These are phyloP conservation scores for Leccinum sublutescens DNA, from an alignment of 768 basidiomycete species.

Conservation along the genomic window DNA sequence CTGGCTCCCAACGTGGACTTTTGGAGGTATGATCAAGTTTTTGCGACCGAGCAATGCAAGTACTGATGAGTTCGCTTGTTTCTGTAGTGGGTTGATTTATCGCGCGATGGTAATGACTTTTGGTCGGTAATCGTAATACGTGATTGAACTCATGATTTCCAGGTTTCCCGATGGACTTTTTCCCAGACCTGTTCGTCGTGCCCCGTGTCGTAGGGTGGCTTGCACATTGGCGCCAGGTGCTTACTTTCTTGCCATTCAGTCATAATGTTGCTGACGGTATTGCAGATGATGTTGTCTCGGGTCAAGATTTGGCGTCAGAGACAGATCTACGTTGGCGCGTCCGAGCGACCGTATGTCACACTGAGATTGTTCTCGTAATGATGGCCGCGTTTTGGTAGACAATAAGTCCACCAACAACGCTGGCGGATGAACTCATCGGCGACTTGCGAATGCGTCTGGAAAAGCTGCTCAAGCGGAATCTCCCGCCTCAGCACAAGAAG, in stretches of 20 bases:
- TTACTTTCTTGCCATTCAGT: constrained; percentile 6
- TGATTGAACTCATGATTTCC: constrained; percentile 1
- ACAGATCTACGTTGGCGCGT: constrained; percentile 81
- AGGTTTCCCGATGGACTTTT: constrained; percentile 94
- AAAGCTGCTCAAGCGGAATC: constrained; percentile 67
- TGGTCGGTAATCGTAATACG: background rate
- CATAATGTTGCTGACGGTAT: constrained; percentile 4
- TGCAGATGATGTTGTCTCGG: constrained; percentile 86
- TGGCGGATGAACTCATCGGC: constrained; percentile 45
- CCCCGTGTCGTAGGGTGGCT: constrained; percentile 93
- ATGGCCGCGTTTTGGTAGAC: constrained; percentile 37
- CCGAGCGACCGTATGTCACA: constrained; percentile 50
- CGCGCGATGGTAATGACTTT: constrained; percentile 76
- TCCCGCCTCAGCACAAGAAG: constrained; percentile 57
- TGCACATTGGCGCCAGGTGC: constrained; percentile 86
- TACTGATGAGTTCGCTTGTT: background rate
- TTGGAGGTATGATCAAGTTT: constrained; percentile 46
- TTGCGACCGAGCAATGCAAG: background rate
- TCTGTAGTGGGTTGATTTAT: constrained; percentile 76
- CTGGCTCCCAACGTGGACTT: constrained; percentile 92
- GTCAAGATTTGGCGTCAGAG: constrained; percentile 94
- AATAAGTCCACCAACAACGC: constrained; percentile 47
- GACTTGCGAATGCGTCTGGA: constrained; percentile 68
- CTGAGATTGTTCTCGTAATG: background rate
- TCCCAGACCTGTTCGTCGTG: constrained; percentile 91